Evolutionary conservation across 192 early-diverging fungal species (phyloP).

Genomic region (Coemansia sp.): DNA sequence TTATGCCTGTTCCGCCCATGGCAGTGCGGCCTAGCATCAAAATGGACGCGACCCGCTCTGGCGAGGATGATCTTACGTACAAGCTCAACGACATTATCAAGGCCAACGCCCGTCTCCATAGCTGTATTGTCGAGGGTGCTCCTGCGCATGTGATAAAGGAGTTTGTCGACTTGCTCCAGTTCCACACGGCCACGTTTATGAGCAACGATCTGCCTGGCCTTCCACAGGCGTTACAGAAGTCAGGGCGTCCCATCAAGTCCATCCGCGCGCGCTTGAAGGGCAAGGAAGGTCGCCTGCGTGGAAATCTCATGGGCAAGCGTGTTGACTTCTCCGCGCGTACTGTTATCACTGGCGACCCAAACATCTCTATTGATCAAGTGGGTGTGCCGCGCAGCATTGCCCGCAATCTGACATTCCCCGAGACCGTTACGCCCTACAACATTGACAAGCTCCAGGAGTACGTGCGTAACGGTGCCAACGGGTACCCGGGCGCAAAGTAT

Average conservation of each 20-base stretch:
- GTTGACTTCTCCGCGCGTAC: constrained; percentile 99
- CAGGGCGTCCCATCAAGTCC: constrained; percentile 91
- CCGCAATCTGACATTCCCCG: constrained; percentile 94
- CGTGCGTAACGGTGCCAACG: constrained; percentile 86
- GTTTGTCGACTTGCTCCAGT: constrained; percentile 85
- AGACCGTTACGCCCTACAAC: constrained; percentile 96
- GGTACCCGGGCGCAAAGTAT: constrained; percentile 97
- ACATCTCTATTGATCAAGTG: constrained; percentile 96
- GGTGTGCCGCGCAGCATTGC: constrained; percentile 98
- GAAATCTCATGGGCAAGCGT: constrained; percentile 99
- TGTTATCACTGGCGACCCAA: constrained; percentile 98
- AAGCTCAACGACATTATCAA: constrained; percentile 92
- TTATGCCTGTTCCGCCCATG: constrained; percentile 94
- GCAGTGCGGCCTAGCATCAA: constrained; percentile 94
- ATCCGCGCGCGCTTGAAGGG: constrained; percentile 97
- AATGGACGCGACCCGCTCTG: constrained; percentile 82
- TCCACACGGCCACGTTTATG: constrained; percentile 96
- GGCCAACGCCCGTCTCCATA: constrained; percentile 80
- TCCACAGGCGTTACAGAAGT: constrained; percentile 87
- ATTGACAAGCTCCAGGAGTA: constrained; percentile 83
- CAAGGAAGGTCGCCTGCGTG: constrained; percentile 97
- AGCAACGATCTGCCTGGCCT: constrained; percentile 94
- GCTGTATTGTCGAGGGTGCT: constrained; percentile 81
- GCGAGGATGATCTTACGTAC: constrained; percentile 97
- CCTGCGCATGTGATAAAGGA: constrained; percentile 87